Base-by-base conservation (phyloP, 2,329 filamentous ascomycete species). In the Penicillium sp. region DNA sequence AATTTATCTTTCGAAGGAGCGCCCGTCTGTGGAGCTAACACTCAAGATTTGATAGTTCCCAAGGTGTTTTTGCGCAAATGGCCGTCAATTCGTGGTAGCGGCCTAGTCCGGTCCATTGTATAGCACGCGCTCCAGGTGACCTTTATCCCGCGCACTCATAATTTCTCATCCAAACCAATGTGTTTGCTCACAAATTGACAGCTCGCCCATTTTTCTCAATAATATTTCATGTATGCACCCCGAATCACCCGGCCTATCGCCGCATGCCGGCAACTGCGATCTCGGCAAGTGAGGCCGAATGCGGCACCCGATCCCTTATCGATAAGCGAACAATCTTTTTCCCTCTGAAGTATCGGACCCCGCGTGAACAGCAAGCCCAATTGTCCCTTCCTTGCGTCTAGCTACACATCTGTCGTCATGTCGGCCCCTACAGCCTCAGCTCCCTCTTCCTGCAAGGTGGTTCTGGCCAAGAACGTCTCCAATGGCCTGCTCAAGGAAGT, bases 381-480 rank as follows among this genome's bases (percentile, higher is more conserved):
- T 48, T 49, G 38, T 28, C 47, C 50, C 42, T 54, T 45, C 29
- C 34, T 54, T 26, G 45, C 31, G 26, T 47, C 48, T 42, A 50
- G 42, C 34, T 26, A 45, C 39, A 47, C 38, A 34, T 33, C 29
- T 46, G 16, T 54, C 48, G 33, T 51, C 33, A 73, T 74, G 71
- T 67, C 70, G 49, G 60, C 68, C 28, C 54, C 67, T 58, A 50
- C 60, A 42, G 59, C 66, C 12, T 50, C 64, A 31, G 56, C 63
- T 21, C 65, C 68, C 21, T 56, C 72, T 33, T 70, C 88, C 67
- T 97, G 94, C 84, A 96, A 96, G 82, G 91, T 96, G 72, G 83
- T 97, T 66, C 84, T 95, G 63, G 90, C 93, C 53, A 88, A 88
- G 63, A 88, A 86, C 63, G 91, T 99, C 66, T 90, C 92, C 61